Evolutionary conservation across 2,329 filamentous ascomycete species (phyloP).

Genomic region (Colletotrichum caudatum): DNA sequence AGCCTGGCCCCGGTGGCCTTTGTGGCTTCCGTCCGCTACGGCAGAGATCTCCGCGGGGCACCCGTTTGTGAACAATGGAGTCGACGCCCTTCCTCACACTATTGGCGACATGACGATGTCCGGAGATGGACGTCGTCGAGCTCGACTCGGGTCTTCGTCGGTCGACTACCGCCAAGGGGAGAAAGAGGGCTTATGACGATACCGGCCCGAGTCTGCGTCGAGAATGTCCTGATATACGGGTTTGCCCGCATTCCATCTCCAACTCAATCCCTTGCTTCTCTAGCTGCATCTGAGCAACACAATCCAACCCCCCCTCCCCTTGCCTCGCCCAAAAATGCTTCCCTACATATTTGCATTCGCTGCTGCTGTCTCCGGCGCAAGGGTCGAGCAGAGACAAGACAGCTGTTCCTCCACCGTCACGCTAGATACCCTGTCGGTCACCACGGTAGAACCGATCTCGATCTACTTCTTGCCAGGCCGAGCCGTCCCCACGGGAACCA

Average conservation of each 20-base stretch:
- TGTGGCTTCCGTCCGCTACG: background rate
- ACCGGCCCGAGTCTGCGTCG: background rate
- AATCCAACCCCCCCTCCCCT: background rate
- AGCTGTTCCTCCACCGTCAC: constrained; percentile 31
- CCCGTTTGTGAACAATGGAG: constrained; percentile 29
- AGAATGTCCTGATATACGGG: constrained; percentile 36
- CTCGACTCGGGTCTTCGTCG: constrained; percentile 2
- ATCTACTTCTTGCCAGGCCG: constrained; percentile 31
- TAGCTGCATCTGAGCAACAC: constrained; percentile 14
- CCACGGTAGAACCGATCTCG: constrained; percentile 37
- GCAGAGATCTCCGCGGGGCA: background rate
- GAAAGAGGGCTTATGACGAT: constrained; percentile 16
- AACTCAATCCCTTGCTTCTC: background rate
- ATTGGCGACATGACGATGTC: constrained; percentile 16
- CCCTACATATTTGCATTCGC: constrained; percentile 32
- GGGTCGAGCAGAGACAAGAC: constrained; percentile 28
- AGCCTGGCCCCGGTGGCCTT: constrained; percentile 14
- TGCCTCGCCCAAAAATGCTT: constrained; percentile 27
- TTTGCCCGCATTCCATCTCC: constrained; percentile 39
- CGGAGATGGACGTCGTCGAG: constrained; percentile 39
- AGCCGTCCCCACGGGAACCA: constrained; percentile 17
- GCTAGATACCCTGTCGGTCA: constrained; percentile 34
- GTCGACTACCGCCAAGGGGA: background rate
- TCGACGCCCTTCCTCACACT: constrained; percentile 27
- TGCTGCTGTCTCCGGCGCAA: constrained; percentile 23